Percentiles rank a stretch among this genome's conserved stretches.
phyloP scores from a whole-genome alignment of 306 rosid genomes.

The Datisca glomerata region DNA sequence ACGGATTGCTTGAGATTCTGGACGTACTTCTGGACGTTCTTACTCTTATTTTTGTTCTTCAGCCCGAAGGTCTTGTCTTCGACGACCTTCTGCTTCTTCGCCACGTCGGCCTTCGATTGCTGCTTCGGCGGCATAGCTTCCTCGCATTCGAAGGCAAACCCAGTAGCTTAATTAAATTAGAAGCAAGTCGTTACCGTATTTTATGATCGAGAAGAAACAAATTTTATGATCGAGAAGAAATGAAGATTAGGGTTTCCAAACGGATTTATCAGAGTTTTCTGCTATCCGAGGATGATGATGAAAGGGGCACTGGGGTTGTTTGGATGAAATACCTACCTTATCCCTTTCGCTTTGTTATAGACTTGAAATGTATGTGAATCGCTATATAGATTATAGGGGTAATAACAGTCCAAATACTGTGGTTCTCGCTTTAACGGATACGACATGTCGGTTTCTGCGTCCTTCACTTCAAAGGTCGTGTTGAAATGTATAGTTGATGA shows the following conservation, averaged over 20 bases:
- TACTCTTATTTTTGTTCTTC: conserved; percentile 90
- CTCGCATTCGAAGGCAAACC: conserved; percentile 17
- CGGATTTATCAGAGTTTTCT: conserved; percentile 7
- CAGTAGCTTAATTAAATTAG: background rate
- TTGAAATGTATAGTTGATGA: too few relatives aligned
- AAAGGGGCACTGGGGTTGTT: too few relatives aligned
- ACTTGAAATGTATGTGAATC: too few relatives aligned
- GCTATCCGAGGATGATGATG: background rate
- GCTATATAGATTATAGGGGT: too few relatives aligned
- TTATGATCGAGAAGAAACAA: too few relatives aligned
- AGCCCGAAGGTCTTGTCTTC: conserved; percentile 98
- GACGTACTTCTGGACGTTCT: conserved; percentile 78
- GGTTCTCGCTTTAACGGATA: too few relatives aligned
- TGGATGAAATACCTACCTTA: too few relatives aligned
- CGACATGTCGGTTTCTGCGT: too few relatives aligned
- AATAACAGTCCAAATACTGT: too few relatives aligned
- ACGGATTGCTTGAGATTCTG: conserved; percentile 63
- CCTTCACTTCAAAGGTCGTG: too few relatives aligned
- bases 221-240: too few relatives aligned
- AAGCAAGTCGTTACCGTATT: too few relatives aligned
- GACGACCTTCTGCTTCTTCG: conserved; percentile 92
- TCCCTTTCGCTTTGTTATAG: conserved; percentile 4
- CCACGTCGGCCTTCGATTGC: conserved; percentile 59
- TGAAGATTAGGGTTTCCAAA: conserved; percentile 15
- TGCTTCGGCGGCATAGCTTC: conserved; percentile 84